Evolutionary conservation across 176 grass and related monocot species (phyloP), one percentile per base, ranked within the genome.

Genomic region (Oropetium thomaeum): DNA sequence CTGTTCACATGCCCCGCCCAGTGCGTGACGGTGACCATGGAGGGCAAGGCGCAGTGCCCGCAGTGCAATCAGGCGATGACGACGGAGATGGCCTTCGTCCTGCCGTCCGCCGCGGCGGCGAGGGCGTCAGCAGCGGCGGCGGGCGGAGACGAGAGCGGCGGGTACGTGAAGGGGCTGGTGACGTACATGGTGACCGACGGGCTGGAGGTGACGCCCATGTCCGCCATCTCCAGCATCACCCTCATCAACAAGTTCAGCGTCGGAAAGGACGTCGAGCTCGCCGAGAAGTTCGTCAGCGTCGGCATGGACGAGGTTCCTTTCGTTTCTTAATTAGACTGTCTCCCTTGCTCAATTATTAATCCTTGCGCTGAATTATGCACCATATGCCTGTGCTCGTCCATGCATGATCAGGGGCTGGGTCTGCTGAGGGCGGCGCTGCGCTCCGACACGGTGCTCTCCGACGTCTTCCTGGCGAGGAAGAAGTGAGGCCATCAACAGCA

Each of bases 101-200:
- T 83, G 42, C 62, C 86, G 5, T 84, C 51, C 3, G 27, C 79
- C 0, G 19, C 48, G 26, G 3, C 37, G 1, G 9, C 59, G 5
- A 5, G 47, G 0, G 15, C 23, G 12, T 1, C 10, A 6, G 22
- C 4, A 4, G 13, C 3, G 7, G 29, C 16, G 47, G 17, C 8
- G 8, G 38, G 5, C 1, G 26, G 20, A 3, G 83, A 32, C 1
- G 80, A 67, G 12, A 42, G 3, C 15, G 58, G 80, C 6, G 86
- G 92, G 11, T 89, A 75, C 40, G 92, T 96, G 0, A 84, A 81
- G 74, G 83, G 62, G 0, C 42, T 86, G 0, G 62, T 92, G 0
- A 89, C 80, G 0, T 96, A 89, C 72, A 95, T 77, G 69, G 73
- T 91, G 1, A 86, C 80, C 0, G 92, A 95, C 15, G 62, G 79